phyloP scores from a whole-genome alignment of 108 stramenopile species.

The Nitzschia inconspicua region DNA sequence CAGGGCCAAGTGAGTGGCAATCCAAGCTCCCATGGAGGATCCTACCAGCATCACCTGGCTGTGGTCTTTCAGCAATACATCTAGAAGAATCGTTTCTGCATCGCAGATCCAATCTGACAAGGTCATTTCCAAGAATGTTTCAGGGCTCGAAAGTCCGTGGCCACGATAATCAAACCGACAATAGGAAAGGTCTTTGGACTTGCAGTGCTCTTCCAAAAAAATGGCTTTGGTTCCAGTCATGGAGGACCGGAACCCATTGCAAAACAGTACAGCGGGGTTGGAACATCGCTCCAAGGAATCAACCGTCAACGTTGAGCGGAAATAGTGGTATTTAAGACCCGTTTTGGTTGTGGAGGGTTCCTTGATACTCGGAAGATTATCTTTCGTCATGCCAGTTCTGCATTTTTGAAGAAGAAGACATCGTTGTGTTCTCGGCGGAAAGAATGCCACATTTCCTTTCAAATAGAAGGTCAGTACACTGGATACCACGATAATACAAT shows the following conservation, averaged over 20 bases:
- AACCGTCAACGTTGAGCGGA: too few species aligned
- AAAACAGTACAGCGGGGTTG: too few species aligned
- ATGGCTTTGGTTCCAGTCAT: slow-evolving; percentile 28
- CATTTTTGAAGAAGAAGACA: too few species aligned
- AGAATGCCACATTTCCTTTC: too few species aligned
- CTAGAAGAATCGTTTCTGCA: slow-evolving; percentile 10
- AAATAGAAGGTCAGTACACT: too few species aligned
- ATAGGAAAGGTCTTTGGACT: not conserved
- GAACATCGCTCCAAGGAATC: too few species aligned
- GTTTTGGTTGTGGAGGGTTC: too few species aligned
- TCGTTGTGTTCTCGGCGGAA: too few species aligned
- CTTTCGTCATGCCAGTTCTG: too few species aligned
- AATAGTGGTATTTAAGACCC: too few species aligned
- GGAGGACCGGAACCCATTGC: slow-evolving; percentile 27
- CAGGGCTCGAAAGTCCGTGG: slow-evolving; percentile 17
- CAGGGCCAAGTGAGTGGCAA: slow-evolving; percentile 29
- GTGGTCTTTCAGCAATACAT: not conserved
- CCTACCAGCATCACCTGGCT: slow-evolving; percentile 25
- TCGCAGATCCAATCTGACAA: slow-evolving; percentile 27
- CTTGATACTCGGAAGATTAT: too few species aligned
- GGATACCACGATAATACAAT: too few species aligned
- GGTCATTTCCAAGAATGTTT: not conserved
- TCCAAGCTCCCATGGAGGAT: slow-evolving; percentile 49
- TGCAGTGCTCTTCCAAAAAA: slow-evolving; percentile 18
- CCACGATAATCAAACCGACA: slow-evolving; percentile 34